Evolutionary conservation across 352 stramenopile species (phyloP).

Genomic region (Phytophthora niederhauseri): DNA sequence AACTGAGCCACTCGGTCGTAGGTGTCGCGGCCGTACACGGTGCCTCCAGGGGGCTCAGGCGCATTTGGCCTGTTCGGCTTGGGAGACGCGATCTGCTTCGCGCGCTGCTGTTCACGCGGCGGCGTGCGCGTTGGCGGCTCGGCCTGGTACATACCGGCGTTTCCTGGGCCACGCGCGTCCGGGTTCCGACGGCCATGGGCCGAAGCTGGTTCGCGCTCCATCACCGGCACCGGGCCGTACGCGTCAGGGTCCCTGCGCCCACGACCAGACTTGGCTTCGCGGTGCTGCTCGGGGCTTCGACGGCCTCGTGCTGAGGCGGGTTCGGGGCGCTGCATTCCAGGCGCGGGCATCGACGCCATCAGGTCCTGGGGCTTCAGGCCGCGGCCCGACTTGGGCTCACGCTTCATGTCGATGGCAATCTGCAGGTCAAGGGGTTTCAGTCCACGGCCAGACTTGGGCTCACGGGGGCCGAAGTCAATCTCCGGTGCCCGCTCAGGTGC

Average conservation of each 20-base stretch:
- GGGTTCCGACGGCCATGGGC: conserved; percentile 18
- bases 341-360: background rate
- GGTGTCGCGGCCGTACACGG: conserved; percentile 35
- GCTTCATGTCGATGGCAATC: conserved; percentile 7
- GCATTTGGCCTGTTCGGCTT: conserved; percentile 14
- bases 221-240: conserved; percentile 10
- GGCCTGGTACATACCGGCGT: conserved; percentile 9
- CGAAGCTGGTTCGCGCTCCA: conserved; percentile 24
- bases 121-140: conserved; percentile 17
- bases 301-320: background rate
- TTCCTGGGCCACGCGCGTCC: background rate
- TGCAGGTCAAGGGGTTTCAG: conserved; percentile 4
- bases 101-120: conserved; percentile 8
- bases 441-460: conserved; percentile 21
- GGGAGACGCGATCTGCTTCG: conserved; percentile 25
- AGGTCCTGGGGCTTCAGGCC: conserved; percentile 5
- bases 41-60: conserved; percentile 19
- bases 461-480: conserved; percentile 13
- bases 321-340: background rate
- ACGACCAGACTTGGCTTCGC: conserved; percentile 22
- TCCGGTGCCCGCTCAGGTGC: conserved; percentile 9
- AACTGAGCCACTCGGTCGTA: conserved; percentile 36
- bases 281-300: background rate
- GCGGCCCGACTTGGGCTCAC: conserved; percentile 28
- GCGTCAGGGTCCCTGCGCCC: conserved; percentile 14